Evolutionary conservation across 179 eudicot genomes (phyloP), one percentile per base, ranked within the genome.

Genomic region (Sideroxylon spinosum): DNA sequence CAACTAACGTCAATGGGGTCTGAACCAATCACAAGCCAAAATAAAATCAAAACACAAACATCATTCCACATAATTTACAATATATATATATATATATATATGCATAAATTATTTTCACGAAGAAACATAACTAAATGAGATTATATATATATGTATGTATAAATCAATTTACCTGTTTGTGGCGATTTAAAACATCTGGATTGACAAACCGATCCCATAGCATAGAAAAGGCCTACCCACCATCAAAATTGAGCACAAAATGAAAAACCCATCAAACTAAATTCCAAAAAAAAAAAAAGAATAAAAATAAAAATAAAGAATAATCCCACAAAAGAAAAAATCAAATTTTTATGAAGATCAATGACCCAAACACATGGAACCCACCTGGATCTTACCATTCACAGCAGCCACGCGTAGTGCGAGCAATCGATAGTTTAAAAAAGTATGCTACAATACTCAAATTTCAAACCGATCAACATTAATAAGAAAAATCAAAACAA

Each of bases 1-100:
- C 93, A 82, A 97, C 95, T 84, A 94, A 73, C 97, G 91, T 94
- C 50, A 94, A 85, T 67, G 98, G 95, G 76, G 95, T 92, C 97
- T 94, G 83, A 81, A 64, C 74, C 14, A 79, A 79, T 44, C 61
- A 69, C 66, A 29, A 25, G 48, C 63, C 46, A 62, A 57, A 28
- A 13, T n/a, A n/a, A 37, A 71, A 50, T 64, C 65, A 76, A 71
- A 67, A 59, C 68, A 55, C 68, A 59, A 70, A 52, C 12, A 52
- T 52, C 56, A 14, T 14, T 52, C 12, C 56, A 52, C 56, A 11
- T 10, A 9, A 9, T 52, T 52, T 14, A 14, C 14, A 14, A 52
- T 59, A 53, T 11, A 32, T 14, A 13, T 6, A 13, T 37, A 37
- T 37, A 29, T 3, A 29, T 29, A 29, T 29, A 29, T 29, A 29